These are phyloP conservation scores for Scheffersomyces stambukii DNA, from an alignment of 1,139 yeast species.

Conservation along the genomic window DNA sequence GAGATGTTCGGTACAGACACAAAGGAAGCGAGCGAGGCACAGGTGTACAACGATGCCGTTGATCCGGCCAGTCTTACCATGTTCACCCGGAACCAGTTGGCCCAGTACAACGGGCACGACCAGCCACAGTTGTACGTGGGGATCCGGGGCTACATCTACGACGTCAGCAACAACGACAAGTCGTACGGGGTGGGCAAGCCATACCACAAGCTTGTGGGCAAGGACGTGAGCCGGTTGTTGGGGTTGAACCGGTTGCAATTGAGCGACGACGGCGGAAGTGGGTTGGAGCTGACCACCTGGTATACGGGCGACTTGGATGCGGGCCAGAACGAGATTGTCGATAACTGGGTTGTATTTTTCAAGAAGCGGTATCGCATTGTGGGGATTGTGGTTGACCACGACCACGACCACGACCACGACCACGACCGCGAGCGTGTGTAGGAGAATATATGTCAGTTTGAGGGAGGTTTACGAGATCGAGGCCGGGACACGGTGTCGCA, in stretches of 20 bases:
- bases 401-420: slow-evolving; percentile 2
- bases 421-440: not conserved
- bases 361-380: slow-evolving; percentile 43
- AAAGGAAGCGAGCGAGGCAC: slow-evolving; percentile 17
- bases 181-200: slow-evolving; percentile 76
- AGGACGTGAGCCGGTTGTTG: slow-evolving; percentile 71
- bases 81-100: slow-evolving; percentile 32
- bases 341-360: slow-evolving; percentile 59
- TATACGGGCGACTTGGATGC: slow-evolving; percentile 44
- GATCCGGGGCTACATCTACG: slow-evolving; percentile 72
- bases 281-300: slow-evolving; percentile 33
- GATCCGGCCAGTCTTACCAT: slow-evolving; percentile 26
- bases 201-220: slow-evolving; percentile 70
- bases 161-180: slow-evolving; percentile 60
- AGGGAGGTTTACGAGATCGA: not conserved
- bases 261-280: slow-evolving; percentile 13
- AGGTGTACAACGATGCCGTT: slow-evolving; percentile 17
- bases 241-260: slow-evolving; percentile 38
- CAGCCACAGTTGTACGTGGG: slow-evolving; percentile 56
- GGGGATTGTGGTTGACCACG: slow-evolving; percentile 32
- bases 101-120: slow-evolving; percentile 29
- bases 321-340: slow-evolving; percentile 45
- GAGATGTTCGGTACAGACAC: slow-evolving; percentile 8
- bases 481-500: no score
- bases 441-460: not conserved